Evolutionary conservation across 2,329 filamentous ascomycete species (phyloP), one percentile per base, ranked within the genome.

Genomic region (Calonectria multiphialidica): DNA sequence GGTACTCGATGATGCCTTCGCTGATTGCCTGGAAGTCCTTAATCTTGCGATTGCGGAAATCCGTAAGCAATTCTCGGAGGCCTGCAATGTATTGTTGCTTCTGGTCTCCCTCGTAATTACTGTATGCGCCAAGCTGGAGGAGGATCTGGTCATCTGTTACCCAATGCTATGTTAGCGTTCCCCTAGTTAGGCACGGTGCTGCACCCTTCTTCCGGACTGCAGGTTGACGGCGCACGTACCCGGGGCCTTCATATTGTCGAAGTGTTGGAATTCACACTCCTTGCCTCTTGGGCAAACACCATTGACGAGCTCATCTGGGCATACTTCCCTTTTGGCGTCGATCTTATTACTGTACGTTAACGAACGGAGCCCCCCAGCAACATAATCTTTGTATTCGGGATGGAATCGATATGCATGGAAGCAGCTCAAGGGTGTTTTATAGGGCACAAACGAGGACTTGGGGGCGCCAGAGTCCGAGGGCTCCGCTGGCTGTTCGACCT

Each of bases 321-420:
- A 99, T 61, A 98, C 81, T 73, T 90, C 90, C 77, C 90, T 92
- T 72, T 91, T 88, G 28, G 92, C 88, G 81, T 98, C 92, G 84
- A 99, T 98, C 77, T 92, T 93, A 84, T 98, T 94, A 85, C 95
- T 98, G 86, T 96, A 98, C 50, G 96, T 98, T 86, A 97, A 88
- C 75, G 97, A 98, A 81, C 93, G 93, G 81, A 95, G 93, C 50
- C 96, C 96, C 74, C 93, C 93, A 68, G 90, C 82, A 70, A 98
- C 92, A 69, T 90, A 87, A 62, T 93, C 83, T 75, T 88, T 86
- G 84, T 92, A 98, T 64, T 90, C 87, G 37, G 95, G 94, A 81
- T 98, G 96, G 82, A 96, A 98, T 77, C 96, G 95, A 84, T 94
- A 99, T 44, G 94, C 93, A 82, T 92, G 95, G 83, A 98, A 98